These are phyloP conservation scores for Selenicereus undatus DNA, from an alignment of 148 eudicot species.

Conservation along the genomic window DNA sequence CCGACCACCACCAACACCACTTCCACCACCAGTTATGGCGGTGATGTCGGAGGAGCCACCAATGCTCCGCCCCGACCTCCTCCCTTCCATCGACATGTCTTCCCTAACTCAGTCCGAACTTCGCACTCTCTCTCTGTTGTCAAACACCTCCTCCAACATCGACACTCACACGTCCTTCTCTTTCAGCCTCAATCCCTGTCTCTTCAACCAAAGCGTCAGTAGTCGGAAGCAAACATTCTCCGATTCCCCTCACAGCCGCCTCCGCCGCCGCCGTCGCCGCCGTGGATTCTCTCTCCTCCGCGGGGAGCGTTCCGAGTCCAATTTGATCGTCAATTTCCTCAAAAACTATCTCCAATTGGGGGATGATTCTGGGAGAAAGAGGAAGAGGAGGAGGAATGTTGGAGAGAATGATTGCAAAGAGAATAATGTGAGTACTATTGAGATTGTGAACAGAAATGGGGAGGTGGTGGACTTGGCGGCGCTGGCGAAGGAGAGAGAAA, in stretches of 20 bases:
- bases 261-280: constrained; percentile 10
- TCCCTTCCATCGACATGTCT: constrained; percentile 23
- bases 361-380: background rate
- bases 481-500: constrained; percentile 38
- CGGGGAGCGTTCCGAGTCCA: constrained; percentile 30
- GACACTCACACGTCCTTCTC: background rate
- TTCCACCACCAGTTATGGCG: background rate
- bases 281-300: constrained; percentile 9
- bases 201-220: constrained; percentile 18
- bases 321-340: constrained; percentile 38
- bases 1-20: background rate
- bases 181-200: background rate
- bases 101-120: constrained; percentile 30
- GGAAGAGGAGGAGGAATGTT: background rate
- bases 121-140: constrained; percentile 29
- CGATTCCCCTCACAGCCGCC: constrained; percentile 5
- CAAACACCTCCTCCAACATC: constrained; percentile 17
- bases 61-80: background rate
- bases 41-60: background rate
- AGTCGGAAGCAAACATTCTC: constrained; percentile 16
- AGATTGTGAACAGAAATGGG: constrained; percentile 45
- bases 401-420: background rate
- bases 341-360: constrained; percentile 28
- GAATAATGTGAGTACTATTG: constrained; percentile 13
- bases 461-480: constrained; percentile 45